A percentile compares a stretch with the other conserved stretches of the same genome.
phyloP scores from a whole-genome alignment of 495 filamentous ascomycete species.

The Talaromyces adpressus region DNA sequence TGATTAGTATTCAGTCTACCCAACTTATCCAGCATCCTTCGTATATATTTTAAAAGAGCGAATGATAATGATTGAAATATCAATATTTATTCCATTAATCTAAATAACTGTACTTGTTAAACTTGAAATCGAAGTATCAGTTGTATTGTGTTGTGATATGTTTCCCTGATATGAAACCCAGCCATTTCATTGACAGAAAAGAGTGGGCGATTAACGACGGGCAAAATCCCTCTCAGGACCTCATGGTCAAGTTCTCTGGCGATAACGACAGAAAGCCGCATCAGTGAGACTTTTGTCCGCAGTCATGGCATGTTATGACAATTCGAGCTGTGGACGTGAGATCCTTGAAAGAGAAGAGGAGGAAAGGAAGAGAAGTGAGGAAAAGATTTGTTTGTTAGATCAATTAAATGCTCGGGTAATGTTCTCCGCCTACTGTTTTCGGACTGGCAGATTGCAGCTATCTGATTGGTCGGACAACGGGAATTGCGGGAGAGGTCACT shows the following conservation, averaged over 20 bases:
- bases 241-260: conserved; percentile 23
- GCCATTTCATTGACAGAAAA: conserved; percentile 39
- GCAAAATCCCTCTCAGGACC: conserved; percentile 38
- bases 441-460: conserved; percentile 23
- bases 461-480: conserved; percentile 27
- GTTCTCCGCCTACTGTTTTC: conserved; percentile 25
- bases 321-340: conserved; percentile 40
- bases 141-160: conserved; percentile 15
- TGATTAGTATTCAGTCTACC: background rate
- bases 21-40: background rate
- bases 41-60: background rate
- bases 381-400: conserved; percentile 6
- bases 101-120: too few relatives aligned
- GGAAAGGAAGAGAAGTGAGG: conserved; percentile 19
- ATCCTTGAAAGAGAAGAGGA: conserved; percentile 31
- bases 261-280: conserved; percentile 45
- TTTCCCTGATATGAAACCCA: conserved; percentile 51
- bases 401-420: background rate
- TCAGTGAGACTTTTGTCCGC: conserved; percentile 35
- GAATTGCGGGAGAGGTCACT: background rate
- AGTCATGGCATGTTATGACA: conserved; percentile 36
- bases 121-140: too few relatives aligned
- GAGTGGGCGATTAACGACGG: conserved; percentile 56
- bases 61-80: background rate
- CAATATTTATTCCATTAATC: background rate